Conservation (phyloP, 768 basidiomycete genomes). For the Russula abietina region DNA sequence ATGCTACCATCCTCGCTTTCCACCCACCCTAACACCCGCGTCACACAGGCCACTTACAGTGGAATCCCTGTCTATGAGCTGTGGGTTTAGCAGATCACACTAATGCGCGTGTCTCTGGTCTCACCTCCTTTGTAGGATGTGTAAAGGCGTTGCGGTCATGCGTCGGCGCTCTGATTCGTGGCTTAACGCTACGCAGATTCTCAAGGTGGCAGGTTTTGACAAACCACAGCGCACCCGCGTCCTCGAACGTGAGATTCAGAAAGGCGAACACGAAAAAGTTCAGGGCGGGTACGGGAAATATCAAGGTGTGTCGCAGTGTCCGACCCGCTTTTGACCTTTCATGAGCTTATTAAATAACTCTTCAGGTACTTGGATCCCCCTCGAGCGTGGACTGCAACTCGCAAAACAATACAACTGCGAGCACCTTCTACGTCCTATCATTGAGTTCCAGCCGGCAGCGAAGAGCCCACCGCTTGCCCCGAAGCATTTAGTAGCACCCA, state of each 20-base stretch:
- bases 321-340: neutral
- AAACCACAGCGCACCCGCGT: slow-evolving; percentile 98
- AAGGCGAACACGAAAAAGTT: slow-evolving; percentile 98
- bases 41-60: slow-evolving; percentile 77
- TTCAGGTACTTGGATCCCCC: slow-evolving; percentile 96
- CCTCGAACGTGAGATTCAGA: slow-evolving; percentile 95
- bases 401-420: slow-evolving; percentile 95
- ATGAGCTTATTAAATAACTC: neutral
- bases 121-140: slow-evolving; percentile 63
- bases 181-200: slow-evolving; percentile 98
- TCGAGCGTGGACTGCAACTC: slow-evolving; percentile 79
- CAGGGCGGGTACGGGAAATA: slow-evolving; percentile 99
- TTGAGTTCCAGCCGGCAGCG: slow-evolving; percentile 85
- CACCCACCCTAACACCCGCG: slow-evolving; percentile 12
- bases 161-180: slow-evolving; percentile 92
- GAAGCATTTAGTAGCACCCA: slow-evolving; percentile 83
- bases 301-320: slow-evolving; percentile 62
- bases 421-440: slow-evolving; percentile 77
- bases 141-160: slow-evolving; percentile 96
- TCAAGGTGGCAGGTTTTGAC: slow-evolving; percentile 98
- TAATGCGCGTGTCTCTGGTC: slow-evolving; percentile 33
- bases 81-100: slow-evolving; percentile 42
- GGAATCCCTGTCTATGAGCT: slow-evolving; percentile 91
- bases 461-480: slow-evolving; percentile 94
- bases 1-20: slow-evolving; percentile 25